A percentile compares a stretch with the other conserved stretches of the same genome.
Evolutionary conservation across 1,284 basidiomycete genomes (phyloP).

Genomic region (Boletus mariae): DNA sequence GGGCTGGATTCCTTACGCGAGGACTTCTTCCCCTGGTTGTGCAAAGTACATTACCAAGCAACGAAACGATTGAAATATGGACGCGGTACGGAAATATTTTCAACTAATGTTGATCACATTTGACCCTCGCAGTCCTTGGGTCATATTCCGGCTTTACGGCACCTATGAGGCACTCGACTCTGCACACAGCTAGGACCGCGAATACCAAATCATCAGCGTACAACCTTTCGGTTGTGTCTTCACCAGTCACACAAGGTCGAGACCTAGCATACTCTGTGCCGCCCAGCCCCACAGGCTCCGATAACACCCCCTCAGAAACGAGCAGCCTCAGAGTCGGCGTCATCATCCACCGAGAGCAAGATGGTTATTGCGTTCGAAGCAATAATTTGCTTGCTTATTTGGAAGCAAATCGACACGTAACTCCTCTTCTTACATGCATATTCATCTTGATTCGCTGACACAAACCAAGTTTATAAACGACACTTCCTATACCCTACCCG

Average conservation of each 20-base stretch:
- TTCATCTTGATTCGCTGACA: constrained; percentile 3
- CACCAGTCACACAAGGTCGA: constrained; percentile 22
- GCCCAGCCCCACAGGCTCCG: constrained; percentile 46
- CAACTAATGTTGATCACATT: neutral
- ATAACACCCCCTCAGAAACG: constrained; percentile 33
- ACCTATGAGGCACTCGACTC: constrained; percentile 59
- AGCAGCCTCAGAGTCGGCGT: constrained; percentile 59
- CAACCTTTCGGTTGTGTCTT: constrained; percentile 12
- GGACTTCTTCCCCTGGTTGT: constrained; percentile 87
- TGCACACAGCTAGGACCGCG: constrained; percentile 29
- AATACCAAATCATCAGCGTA: constrained; percentile 10
- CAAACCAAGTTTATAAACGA: constrained; percentile 47
- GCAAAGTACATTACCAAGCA: constrained; percentile 76
- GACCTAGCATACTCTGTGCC: constrained; percentile 32
- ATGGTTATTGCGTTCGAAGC: constrained; percentile 68
- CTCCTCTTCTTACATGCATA: neutral
- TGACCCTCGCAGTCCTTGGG: constrained; percentile 18
- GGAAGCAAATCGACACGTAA: constrained; percentile 78
- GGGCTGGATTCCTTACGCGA: constrained; percentile 78
- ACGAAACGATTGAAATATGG: constrained; percentile 58
- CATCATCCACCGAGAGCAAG: constrained; percentile 51
- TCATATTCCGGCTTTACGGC: constrained; percentile 26
- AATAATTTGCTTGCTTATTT: constrained; percentile 83
- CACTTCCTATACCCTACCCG: constrained; percentile 51
- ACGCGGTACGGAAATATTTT: constrained; percentile 36